Evolutionary conservation across 164 flowering plant genomes (phyloP).

Genomic region (Magnolia sinica): DNA sequence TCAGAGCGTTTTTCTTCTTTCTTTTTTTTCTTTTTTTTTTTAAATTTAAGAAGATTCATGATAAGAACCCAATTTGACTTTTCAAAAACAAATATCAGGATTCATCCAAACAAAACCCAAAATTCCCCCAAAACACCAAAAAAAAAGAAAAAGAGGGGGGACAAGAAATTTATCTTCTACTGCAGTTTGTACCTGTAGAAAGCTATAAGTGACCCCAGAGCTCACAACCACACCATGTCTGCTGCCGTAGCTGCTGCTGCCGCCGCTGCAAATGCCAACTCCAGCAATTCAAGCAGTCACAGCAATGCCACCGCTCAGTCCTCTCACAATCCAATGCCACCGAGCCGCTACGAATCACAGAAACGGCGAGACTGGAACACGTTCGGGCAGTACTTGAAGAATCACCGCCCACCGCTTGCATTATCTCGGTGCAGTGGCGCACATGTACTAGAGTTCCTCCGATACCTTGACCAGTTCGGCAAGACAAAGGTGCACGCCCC

Average conservation of each 20-base stretch:
- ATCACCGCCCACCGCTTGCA: constrained; percentile 66
- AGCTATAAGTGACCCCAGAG: background rate
- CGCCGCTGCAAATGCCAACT: constrained; percentile 9
- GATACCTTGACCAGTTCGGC: constrained; percentile 71
- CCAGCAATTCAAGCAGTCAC: constrained; percentile 4
- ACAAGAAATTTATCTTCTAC: background rate
- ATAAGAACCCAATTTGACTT: background rate
- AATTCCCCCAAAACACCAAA: background rate
- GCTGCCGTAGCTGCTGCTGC: constrained; percentile 14
- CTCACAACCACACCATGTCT: background rate
- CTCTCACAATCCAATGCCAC: constrained; percentile 16
- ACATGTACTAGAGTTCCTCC: constrained; percentile 65
- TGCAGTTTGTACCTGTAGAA: background rate
- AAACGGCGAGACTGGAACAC: constrained; percentile 79
- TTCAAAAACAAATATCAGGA: background rate
- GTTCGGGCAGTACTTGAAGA: constrained; percentile 60
- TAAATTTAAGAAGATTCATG: too few relatives aligned
- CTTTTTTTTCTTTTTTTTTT: background rate
- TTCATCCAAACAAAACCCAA: background rate
- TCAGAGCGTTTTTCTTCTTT: background rate
- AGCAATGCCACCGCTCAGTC: background rate
- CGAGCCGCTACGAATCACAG: constrained; percentile 69
- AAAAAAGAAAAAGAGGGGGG: too few relatives aligned
- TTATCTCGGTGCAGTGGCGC: constrained; percentile 66
- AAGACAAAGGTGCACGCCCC: constrained; percentile 61